Evolutionary conservation across 1,139 yeast species (phyloP).

Genomic region (Yamadazyma triangularis): DNA sequence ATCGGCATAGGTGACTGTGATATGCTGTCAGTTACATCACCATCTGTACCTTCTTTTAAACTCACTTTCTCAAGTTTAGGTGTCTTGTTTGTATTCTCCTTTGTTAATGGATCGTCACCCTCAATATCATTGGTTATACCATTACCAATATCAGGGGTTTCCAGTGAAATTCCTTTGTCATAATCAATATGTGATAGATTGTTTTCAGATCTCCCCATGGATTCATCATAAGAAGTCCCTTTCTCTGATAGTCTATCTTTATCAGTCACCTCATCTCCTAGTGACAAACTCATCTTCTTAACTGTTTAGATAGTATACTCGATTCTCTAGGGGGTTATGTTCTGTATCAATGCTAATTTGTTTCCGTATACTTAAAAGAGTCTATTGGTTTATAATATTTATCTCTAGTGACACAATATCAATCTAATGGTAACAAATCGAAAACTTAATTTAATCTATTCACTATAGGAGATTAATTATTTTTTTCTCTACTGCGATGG

Average conservation of each 20-base stretch:
- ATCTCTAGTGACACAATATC: too few species aligned
- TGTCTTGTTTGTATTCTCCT: too few species aligned
- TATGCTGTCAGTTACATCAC: conserved; percentile 1
- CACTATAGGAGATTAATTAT: too few species aligned
- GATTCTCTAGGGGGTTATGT: too few species aligned
- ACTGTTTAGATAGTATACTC: too few species aligned
- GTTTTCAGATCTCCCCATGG: background rate
- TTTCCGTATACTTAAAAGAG: too few species aligned
- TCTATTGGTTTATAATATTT: too few species aligned
- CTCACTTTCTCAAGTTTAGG: background rate
- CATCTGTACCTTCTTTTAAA: background rate
- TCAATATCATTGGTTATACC: background rate
- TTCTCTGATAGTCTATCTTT: conserved; percentile 1
- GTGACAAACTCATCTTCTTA: conserved; percentile 10
- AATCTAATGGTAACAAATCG: too few species aligned
- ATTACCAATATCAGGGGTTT: background rate
- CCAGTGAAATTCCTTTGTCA: background rate
- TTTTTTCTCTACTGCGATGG: too few species aligned
- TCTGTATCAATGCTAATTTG: too few species aligned
- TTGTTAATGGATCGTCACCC: background rate
- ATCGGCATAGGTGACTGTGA: conserved; percentile 1
- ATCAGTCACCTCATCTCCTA: conserved; percentile 14
- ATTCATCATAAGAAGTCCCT: background rate
- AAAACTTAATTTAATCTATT: too few species aligned
- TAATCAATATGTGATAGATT: background rate